Evolutionary conservation across 169 alveolate genomes (phyloP).

Genomic region (Theileria orientalis): DNA sequence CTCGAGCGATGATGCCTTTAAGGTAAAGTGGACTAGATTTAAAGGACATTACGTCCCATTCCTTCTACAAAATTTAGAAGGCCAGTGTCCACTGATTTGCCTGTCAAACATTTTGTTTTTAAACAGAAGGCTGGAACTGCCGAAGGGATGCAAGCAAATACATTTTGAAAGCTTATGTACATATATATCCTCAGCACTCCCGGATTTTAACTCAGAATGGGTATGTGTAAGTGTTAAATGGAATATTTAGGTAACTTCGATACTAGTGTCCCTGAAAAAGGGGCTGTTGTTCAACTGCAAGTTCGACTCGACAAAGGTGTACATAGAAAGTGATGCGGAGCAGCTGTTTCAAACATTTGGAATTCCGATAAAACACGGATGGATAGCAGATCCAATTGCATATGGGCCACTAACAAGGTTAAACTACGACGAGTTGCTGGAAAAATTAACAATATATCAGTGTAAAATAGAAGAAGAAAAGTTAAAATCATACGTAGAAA

Average conservation of each 20-base stretch:
- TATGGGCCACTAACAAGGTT: constrained; percentile 29
- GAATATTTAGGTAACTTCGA: constrained; percentile 13
- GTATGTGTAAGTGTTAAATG: neutral
- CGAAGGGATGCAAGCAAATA: neutral
- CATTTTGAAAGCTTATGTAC: constrained; percentile 17
- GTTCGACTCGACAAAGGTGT: constrained; percentile 13
- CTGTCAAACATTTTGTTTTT: constrained; percentile 45
- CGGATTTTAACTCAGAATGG: constrained; percentile 43
- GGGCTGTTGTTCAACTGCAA: constrained; percentile 14
- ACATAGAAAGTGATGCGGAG: constrained; percentile 27
- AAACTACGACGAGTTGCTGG: constrained; percentile 34
- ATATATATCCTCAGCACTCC: constrained; percentile 9
- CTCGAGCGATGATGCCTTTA: neutral
- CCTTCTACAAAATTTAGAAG: constrained; percentile 26
- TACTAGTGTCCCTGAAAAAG: constrained; percentile 10
- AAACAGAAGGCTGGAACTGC: constrained; percentile 28
- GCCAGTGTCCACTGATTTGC: constrained; percentile 45
- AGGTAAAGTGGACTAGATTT: constrained; percentile 45
- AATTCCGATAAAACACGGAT: constrained; percentile 46
- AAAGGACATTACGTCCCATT: constrained; percentile 26
- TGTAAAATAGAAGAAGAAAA: constrained; percentile 17
- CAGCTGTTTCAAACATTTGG: constrained; percentile 11
- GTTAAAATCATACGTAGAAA: neutral
- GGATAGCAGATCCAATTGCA: constrained; percentile 31
- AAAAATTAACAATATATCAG: constrained; percentile 13